Evolutionary conservation across 495 filamentous ascomycete genomes (phyloP), one percentile per base, ranked within the genome.

Genomic region (Aspergillus conjunctus): DNA sequence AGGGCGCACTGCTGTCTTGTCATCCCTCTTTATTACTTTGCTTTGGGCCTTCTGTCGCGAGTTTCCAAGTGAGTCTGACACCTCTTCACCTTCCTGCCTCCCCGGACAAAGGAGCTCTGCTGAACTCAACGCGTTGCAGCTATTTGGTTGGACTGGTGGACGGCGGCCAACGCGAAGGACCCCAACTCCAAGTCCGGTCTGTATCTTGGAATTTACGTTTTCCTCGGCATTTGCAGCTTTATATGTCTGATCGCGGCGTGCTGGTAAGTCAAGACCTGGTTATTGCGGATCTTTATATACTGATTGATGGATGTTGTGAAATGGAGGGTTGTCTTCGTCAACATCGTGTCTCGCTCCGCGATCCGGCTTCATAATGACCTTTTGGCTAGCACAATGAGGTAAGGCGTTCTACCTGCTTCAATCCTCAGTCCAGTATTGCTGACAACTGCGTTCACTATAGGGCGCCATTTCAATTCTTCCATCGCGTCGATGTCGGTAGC

Each of bases 131-230:
- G 10, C 2, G 1, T 12, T 43, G 10, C 20, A 80, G 76, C 72
- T 12, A 53, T 82, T 17, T 82, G 78, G 81, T 62, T 82, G 8
- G 69, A 75, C 34, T 71, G 70, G 61, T 83, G 81, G 81, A 68
- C 79, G 4, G 54, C 56, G 4, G 73, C 68, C n/a, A 79, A 76
- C 49, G 66, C 58, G 26, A 14, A n/a, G 1, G 41, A 68, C 10
- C 71, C 74, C 0, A 74, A 75, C 54, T 56, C 60, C 5, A 32
- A 68, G 0, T 39, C 77, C 4, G 79, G 70, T 8, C 73, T 75
- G 55, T 84, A 77, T 59, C 66, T 84, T 1, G 77, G 79, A 4
- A 68, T 83, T 9, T 83, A 82, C 51, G 68, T 68, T 3, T 50
- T 79, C 43, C 64, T 83, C 31, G 68, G 62, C n/a, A 63, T 66